These are phyloP conservation scores for Phialemonium atrogriseum DNA, from an alignment of 2,329 filamentous ascomycete genomes.

Conservation along the genomic window DNA sequence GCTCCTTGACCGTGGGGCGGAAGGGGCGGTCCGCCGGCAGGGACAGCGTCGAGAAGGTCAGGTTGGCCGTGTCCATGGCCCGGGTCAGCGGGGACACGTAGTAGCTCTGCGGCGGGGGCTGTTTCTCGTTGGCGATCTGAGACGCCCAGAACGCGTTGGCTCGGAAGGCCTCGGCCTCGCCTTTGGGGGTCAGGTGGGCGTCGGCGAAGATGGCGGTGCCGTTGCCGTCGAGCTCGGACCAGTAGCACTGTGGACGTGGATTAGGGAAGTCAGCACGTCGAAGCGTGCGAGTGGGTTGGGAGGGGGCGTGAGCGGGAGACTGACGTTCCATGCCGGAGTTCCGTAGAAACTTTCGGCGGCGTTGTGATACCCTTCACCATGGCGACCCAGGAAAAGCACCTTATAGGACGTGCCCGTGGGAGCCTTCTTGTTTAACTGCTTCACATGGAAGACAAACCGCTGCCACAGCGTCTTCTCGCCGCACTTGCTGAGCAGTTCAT, in stretches of 20 bases:
- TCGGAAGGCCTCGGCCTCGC: slow-evolving; percentile 46
- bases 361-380: slow-evolving; percentile 61
- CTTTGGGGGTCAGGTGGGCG: slow-evolving; percentile 49
- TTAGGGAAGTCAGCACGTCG: slow-evolving; percentile 26
- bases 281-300: too few relatives aligned
- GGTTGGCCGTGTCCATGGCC: slow-evolving; percentile 53
- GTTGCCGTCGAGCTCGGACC: slow-evolving; percentile 56
- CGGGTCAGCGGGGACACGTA: slow-evolving; percentile 57
- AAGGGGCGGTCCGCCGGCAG: slow-evolving; percentile 45
- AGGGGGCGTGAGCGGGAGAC: too few relatives aligned
- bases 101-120: slow-evolving; percentile 55
- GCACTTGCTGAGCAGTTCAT: slow-evolving; percentile 30
- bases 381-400: slow-evolving; percentile 59
- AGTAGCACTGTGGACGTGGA: slow-evolving; percentile 45
- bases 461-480: slow-evolving; percentile 52
- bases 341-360: slow-evolving; percentile 58
- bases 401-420: slow-evolving; percentile 49
- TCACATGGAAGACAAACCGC: slow-evolving; percentile 51
- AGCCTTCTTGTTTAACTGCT: slow-evolving; percentile 39
- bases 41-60: slow-evolving; percentile 48
- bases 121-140: slow-evolving; percentile 41
- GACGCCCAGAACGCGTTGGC: slow-evolving; percentile 52
- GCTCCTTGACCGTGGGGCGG: slow-evolving; percentile 53
- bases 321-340: slow-evolving; percentile 62
- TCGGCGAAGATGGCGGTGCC: slow-evolving; percentile 55